Conservation (phyloP, 768 basidiomycete species). For the Chalciporus chontae region DNA sequence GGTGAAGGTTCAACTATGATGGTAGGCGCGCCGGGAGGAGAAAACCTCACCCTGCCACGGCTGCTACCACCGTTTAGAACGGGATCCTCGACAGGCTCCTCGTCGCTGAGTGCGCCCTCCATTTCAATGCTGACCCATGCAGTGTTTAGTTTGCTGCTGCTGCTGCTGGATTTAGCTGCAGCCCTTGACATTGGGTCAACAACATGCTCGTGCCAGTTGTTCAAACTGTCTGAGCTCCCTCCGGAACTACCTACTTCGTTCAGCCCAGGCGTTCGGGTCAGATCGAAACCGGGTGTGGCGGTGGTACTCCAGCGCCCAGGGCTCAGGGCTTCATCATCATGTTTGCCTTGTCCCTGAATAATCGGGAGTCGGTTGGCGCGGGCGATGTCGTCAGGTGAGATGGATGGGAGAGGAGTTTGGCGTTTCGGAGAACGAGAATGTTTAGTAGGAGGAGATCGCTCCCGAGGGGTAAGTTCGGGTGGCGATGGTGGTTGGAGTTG, state of each 20-base stretch:
- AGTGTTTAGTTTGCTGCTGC: conserved; percentile 16
- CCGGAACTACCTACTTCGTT: conserved; percentile 13
- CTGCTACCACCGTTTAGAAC: conserved; percentile 3
- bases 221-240: conserved; percentile 20
- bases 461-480: conserved; percentile 24
- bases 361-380: conserved; percentile 29
- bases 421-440: conserved; percentile 30
- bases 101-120: conserved; percentile 32
- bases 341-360: conserved; percentile 20
- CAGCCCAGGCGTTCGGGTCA: conserved; percentile 15
- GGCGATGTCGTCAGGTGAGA: conserved; percentile 28
- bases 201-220: conserved; percentile 27
- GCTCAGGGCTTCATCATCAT: conserved; percentile 35
- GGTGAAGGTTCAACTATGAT: conserved; percentile 16
- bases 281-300: conserved; percentile 64
- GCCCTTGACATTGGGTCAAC: conserved; percentile 28
- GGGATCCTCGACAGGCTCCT: conserved; percentile 22
- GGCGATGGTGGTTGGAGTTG: conserved; percentile 16
- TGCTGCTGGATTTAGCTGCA: conserved; percentile 15
- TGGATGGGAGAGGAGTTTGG: conserved; percentile 30
- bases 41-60: conserved; percentile 16
- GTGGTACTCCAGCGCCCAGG: conserved; percentile 72
- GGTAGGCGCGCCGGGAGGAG: neutral
- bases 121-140: conserved; percentile 44
- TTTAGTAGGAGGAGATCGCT: conserved; percentile 21